Percentiles rank a stretch among this genome's conserved stretches.
Conservation (phyloP, 2,329 filamentous ascomycete genomes). For the Plenodomus tracheiphilus region DNA sequence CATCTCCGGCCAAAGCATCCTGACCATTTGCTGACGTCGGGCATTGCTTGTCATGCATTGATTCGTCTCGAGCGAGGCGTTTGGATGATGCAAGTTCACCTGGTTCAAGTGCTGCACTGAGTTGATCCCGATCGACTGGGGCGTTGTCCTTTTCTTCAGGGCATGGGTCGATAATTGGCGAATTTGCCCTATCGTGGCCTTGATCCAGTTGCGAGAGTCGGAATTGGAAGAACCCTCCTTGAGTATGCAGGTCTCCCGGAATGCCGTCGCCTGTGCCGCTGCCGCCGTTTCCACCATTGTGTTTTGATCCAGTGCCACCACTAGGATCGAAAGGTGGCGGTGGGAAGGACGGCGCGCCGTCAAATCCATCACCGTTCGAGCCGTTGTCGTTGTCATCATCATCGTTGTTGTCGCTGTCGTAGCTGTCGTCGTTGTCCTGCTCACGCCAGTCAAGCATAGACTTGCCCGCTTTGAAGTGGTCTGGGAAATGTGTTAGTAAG, state of each 20-base stretch:
- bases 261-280: constrained; percentile 16
- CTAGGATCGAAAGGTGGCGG: constrained; percentile 25
- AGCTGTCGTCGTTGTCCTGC: constrained; percentile 26
- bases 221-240: constrained; percentile 38
- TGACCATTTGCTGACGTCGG: constrained; percentile 27
- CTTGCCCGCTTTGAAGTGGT: constrained; percentile 45
- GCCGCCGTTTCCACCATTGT: constrained; percentile 16
- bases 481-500: constrained; percentile 1
- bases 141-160: constrained; percentile 2
- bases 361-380: constrained; percentile 31
- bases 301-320: constrained; percentile 19
- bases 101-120: background rate
- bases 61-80: constrained; percentile 3
- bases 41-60: constrained; percentile 13
- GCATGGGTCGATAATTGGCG: constrained; percentile 7
- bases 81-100: background rate
- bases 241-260: constrained; percentile 11
- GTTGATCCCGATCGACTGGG: background rate
- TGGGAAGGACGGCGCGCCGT: constrained; percentile 24
- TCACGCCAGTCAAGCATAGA: constrained; percentile 45
- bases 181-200: constrained; percentile 1
- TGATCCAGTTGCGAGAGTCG: constrained; percentile 29
- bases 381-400: constrained; percentile 29
- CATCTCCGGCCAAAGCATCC: constrained; percentile 39
- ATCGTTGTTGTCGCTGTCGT: constrained; percentile 27